Base-by-base conservation (phyloP, 208 protist genomes). In the Blastocrithidia nonstop region DNA sequence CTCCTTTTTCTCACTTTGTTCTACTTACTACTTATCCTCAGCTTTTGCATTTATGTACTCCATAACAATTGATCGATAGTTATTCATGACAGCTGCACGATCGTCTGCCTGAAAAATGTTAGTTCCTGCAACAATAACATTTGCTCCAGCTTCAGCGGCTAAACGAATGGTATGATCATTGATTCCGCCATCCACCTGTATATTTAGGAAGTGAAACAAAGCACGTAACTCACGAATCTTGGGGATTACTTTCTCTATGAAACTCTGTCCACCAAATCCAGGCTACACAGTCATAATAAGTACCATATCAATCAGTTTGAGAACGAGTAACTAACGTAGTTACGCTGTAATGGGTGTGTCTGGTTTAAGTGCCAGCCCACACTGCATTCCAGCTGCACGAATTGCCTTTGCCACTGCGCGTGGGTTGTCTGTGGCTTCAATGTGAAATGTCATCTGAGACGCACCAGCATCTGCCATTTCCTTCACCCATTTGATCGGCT, bases 281-380 rank as follows among this genome's bases (percentile, higher is more conserved):
- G 97, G 98, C 61, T 99, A 95, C 15, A 99, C 97, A 2, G 96
- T 99, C 96, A 98, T 98, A 22, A 98, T 73, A 21, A 98, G 83
- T 15, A 99, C 76, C 74, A 98, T 96, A 65, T 99, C 95, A 6
- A 98, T 63, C 17, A 94, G 59, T 58, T 81, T 78, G 39, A 72
- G 50, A 29, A 80, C 64, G 21, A 89, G 47, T n/a, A 93, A 77
- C 36, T 45, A 54, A 11, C 45, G 45, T 20, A 76, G 55, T 29
- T 61, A 52, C 1, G 45, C 55, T 3, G 75, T 71, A n/a, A 56
- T 65, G 44, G 50, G 54, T 11, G 96, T 98, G 25, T 81, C 74
- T 26, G 96, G 95, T 67, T 99, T 99, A 15, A 99, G 52, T 15
- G 94, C 77, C n/a, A 99, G 62, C 2, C 94, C 96, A n/a, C 79